These are phyloP conservation scores for Lizanozyma gosingica DNA, from an alignment of 1,139 yeast genomes.

Conservation along the genomic window DNA sequence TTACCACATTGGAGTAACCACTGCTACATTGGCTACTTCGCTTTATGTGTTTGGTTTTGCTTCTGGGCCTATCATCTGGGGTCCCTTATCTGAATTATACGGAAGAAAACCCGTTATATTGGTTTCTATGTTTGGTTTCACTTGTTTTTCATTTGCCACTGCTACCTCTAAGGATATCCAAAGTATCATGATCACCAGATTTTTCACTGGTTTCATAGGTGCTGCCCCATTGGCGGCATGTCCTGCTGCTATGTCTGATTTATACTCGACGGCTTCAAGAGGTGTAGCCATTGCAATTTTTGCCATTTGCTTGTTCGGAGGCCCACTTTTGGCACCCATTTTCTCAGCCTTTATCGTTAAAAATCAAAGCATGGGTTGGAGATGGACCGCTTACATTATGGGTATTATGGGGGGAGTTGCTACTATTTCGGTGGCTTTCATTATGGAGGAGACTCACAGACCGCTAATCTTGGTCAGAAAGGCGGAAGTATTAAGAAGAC, in stretches of 20 bases:
- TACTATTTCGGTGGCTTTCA: conserved; percentile 18
- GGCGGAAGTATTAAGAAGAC: conserved; percentile 52
- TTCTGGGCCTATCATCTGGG: conserved; percentile 35
- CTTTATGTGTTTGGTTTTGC: conserved; percentile 38
- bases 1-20: conserved; percentile 26
- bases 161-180: conserved; percentile 32
- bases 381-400: conserved; percentile 50
- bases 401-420: conserved; percentile 39
- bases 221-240: conserved; percentile 37
- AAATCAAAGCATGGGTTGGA: conserved; percentile 34
- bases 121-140: conserved; percentile 21
- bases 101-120: conserved; percentile 27
- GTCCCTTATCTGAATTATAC: conserved; percentile 33
- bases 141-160: conserved; percentile 28
- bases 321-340: conserved; percentile 38
- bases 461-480: conserved; percentile 45
- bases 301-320: conserved; percentile 32
- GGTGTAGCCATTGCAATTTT: conserved; percentile 29
- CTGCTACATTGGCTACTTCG: conserved; percentile 31
- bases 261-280: conserved; percentile 23
- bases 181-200: conserved; percentile 32
- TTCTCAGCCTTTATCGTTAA: conserved; percentile 28
- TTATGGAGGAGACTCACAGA: conserved; percentile 43
- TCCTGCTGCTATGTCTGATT: conserved; percentile 36
- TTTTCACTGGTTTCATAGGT: conserved; percentile 33